These are phyloP conservation scores for Fusarium fujikuroi DNA, from an alignment of 2,329 filamentous ascomycete species.

Conservation along the genomic window DNA sequence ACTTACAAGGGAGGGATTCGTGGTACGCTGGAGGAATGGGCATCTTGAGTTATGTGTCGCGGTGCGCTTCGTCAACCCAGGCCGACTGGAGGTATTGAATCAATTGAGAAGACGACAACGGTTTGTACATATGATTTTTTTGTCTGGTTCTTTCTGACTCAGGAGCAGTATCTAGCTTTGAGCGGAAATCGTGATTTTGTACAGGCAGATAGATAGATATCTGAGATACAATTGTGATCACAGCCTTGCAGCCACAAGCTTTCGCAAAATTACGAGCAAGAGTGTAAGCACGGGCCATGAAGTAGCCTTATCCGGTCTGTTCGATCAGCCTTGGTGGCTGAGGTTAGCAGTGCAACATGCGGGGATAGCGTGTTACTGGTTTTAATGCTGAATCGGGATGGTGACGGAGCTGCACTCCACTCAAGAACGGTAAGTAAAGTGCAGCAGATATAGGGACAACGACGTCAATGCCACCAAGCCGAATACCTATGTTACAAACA, in stretches of 20 bases:
- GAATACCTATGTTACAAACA: neutral
- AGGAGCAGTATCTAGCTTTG: neutral
- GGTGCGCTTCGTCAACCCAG: neutral
- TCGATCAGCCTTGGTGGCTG: constrained; percentile 37
- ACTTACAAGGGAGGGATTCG: constrained; percentile 83
- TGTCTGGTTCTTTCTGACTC: neutral
- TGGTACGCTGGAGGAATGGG: constrained; percentile 61
- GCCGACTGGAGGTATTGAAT: no score
- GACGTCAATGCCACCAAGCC: neutral
- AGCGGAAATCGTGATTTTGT: neutral
- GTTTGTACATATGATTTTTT: no score
- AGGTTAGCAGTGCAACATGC: neutral
- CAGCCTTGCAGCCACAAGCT: constrained; percentile 22
- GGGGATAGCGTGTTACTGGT: neutral
- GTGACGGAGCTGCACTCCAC: constrained; percentile 5
- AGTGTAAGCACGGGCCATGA: constrained; percentile 24
- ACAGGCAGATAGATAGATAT: neutral
- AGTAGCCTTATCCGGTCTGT: constrained; percentile 16
- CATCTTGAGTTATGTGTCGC: constrained; percentile 38
- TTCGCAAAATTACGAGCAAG: neutral
- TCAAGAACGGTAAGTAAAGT: neutral
- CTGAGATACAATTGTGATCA: neutral
- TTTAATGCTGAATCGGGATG: constrained; percentile 22
- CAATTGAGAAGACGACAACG: neutral
- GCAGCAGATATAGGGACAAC: constrained; percentile 34